Evolutionary conservation across 2,329 filamentous ascomycete species (phyloP).

Genomic region (Hypoxylon sp.): DNA sequence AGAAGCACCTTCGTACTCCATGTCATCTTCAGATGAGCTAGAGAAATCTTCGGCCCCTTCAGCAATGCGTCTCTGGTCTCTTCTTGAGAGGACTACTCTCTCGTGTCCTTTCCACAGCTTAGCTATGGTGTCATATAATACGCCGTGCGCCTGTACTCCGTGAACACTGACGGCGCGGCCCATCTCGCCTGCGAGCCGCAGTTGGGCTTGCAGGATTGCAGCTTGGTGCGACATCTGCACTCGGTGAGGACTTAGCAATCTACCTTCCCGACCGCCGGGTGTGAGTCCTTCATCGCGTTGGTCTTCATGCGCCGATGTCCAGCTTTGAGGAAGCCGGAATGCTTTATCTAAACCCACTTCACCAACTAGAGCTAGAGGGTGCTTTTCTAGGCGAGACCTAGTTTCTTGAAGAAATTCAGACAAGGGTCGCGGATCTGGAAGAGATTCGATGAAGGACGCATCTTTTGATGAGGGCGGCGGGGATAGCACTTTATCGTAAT

Average conservation of each 20-base stretch:
- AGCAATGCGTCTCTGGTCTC: slow-evolving; percentile 68
- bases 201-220: slow-evolving; percentile 74
- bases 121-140: slow-evolving; percentile 75
- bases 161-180: slow-evolving; percentile 77
- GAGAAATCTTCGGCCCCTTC: slow-evolving; percentile 64
- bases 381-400: slow-evolving; percentile 66
- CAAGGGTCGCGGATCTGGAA: slow-evolving; percentile 74
- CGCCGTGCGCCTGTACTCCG: slow-evolving; percentile 82
- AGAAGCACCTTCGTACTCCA: slow-evolving; percentile 54
- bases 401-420: slow-evolving; percentile 72
- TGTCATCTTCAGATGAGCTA: slow-evolving; percentile 57
- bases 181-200: slow-evolving; percentile 79
- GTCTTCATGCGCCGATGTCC: slow-evolving; percentile 60
- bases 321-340: slow-evolving; percentile 78
- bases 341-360: slow-evolving; percentile 84
- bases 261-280: slow-evolving; percentile 78
- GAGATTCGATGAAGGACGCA: slow-evolving; percentile 60
- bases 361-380: slow-evolving; percentile 78
- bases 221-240: slow-evolving; percentile 80
- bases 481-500: slow-evolving; percentile 77
- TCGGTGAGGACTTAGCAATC: slow-evolving; percentile 75
- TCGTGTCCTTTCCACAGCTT: slow-evolving; percentile 80
- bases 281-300: slow-evolving; percentile 68
- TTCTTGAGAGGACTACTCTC: slow-evolving; percentile 71
- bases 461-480: slow-evolving; percentile 65